phyloP scores from a whole-genome alignment of 768 basidiomycete genomes.

The Boletus rubroflammeus region DNA sequence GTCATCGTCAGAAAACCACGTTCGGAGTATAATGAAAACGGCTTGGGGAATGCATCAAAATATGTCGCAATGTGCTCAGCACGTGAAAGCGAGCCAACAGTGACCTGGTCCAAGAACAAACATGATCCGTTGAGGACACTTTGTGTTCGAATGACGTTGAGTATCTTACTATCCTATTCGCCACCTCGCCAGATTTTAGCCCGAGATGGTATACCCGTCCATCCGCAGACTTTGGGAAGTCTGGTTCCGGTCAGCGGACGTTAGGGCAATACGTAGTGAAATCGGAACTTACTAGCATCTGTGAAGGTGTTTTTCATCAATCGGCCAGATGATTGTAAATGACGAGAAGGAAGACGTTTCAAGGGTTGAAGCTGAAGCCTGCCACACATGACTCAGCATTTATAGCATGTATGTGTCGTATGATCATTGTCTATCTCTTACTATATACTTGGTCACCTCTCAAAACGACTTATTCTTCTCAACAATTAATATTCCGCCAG shows the following conservation, averaged over 20 bases:
- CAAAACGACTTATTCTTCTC: background rate
- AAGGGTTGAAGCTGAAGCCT: background rate
- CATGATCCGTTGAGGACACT: background rate
- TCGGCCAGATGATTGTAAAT: background rate
- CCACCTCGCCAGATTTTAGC: constrained; percentile 69
- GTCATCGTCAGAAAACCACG: constrained; percentile 75
- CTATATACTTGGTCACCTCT: background rate
- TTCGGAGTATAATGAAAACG: constrained; percentile 65
- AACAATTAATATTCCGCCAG: background rate
- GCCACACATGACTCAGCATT: constrained; percentile 11
- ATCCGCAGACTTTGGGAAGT: constrained; percentile 73
- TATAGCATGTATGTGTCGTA: background rate
- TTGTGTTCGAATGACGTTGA: background rate
- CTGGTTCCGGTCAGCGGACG: constrained; percentile 33
- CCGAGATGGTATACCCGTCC: constrained; percentile 79
- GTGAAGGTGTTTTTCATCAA: constrained; percentile 59
- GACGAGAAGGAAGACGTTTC: background rate
- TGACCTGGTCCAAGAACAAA: constrained; percentile 44
- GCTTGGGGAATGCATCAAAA: constrained; percentile 56
- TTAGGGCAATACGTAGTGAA: background rate
- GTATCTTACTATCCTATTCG: constrained; percentile 66
- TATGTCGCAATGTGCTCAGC: constrained; percentile 55
- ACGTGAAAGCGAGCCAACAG: constrained; percentile 71
- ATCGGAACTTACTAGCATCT: constrained; percentile 58
- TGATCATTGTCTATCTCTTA: background rate